Conservation (phyloP, 441 rosid genomes). For the Corymbia calophylla region DNA sequence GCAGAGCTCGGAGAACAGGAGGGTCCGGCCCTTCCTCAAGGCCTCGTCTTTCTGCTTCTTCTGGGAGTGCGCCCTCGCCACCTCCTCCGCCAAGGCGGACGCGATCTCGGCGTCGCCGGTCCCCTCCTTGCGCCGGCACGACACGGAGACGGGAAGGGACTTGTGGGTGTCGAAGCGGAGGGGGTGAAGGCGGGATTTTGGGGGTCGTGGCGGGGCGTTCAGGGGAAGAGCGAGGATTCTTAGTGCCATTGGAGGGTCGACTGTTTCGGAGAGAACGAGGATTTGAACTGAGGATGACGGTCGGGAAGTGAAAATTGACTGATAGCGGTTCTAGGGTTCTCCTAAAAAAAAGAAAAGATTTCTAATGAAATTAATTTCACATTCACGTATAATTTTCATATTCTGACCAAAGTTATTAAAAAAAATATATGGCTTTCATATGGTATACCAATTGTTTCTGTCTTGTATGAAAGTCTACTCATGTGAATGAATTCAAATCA, state of each 20-base stretch:
- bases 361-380: neutral
- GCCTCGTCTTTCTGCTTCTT: slow-evolving; percentile 52
- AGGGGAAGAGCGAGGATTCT: slow-evolving; percentile 7
- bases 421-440: accelerated
- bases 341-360: neutral
- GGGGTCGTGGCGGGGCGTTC: neutral
- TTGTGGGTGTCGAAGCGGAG: slow-evolving; percentile 8
- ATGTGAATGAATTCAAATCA: neutral
- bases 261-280: neutral
- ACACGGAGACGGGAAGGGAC: neutral
- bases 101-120: slow-evolving; percentile 46
- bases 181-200: neutral
- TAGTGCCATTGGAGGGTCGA: slow-evolving; percentile 20
- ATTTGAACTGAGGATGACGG: neutral
- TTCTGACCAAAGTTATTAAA: neutral
- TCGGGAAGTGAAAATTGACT: neutral
- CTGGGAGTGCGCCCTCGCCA: slow-evolving; percentile 42
- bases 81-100: slow-evolving; percentile 45
- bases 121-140: slow-evolving; percentile 19
- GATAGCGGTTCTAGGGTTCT: neutral
- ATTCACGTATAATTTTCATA: neutral
- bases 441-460: neutral
- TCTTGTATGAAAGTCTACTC: neutral
- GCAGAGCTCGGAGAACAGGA: slow-evolving; percentile 63
- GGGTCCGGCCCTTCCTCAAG: slow-evolving; percentile 57